A percentile compares a stretch with the other conserved stretches of the same genome.
phyloP scores from a whole-genome alignment of 2,329 filamentous ascomycete genomes.

The Didymella exigua region DNA sequence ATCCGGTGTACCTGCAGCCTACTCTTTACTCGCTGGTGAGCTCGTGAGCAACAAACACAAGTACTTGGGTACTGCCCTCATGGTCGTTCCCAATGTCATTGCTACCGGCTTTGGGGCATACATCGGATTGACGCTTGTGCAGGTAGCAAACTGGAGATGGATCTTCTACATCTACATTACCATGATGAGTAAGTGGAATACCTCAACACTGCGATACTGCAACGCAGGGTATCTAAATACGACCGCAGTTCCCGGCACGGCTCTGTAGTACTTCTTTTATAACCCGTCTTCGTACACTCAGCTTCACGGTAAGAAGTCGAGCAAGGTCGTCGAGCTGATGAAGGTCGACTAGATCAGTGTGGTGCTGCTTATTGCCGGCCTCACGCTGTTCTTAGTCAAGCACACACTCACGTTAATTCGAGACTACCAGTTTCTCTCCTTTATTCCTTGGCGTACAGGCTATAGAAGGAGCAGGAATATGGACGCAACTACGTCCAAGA shows the following conservation, averaged over 20 bases:
- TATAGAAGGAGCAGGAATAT: too few relatives aligned
- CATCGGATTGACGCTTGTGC: constrained; percentile 50
- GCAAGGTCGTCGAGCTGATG: constrained; percentile 26
- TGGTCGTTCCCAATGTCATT: constrained; percentile 25
- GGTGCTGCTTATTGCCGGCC: constrained; percentile 51
- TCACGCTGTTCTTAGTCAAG: constrained; percentile 51
- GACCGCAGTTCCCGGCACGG: constrained; percentile 43
- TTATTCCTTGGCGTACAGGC: too few relatives aligned
- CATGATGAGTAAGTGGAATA: constrained; percentile 28
- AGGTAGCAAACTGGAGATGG: constrained; percentile 52
- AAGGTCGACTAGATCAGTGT: constrained; percentile 53
- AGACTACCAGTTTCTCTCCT: too few relatives aligned
- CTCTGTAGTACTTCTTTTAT: constrained; percentile 55
- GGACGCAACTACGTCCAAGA: too few relatives aligned
- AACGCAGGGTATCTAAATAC: constrained; percentile 11
- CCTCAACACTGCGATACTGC: neutral
- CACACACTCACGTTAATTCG: too few relatives aligned
- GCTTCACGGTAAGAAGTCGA: constrained; percentile 38
- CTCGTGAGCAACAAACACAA: constrained; percentile 42
- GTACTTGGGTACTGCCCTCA: constrained; percentile 20
- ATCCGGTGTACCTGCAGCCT: constrained; percentile 22
- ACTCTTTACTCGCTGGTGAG: constrained; percentile 23
- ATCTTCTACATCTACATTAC: constrained; percentile 57
- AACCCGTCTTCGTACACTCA: constrained; percentile 52
- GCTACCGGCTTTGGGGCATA: constrained; percentile 52